These are phyloP conservation scores for Ceratonia siliqua DNA, from an alignment of 306 rosid species.

Conservation along the genomic window DNA sequence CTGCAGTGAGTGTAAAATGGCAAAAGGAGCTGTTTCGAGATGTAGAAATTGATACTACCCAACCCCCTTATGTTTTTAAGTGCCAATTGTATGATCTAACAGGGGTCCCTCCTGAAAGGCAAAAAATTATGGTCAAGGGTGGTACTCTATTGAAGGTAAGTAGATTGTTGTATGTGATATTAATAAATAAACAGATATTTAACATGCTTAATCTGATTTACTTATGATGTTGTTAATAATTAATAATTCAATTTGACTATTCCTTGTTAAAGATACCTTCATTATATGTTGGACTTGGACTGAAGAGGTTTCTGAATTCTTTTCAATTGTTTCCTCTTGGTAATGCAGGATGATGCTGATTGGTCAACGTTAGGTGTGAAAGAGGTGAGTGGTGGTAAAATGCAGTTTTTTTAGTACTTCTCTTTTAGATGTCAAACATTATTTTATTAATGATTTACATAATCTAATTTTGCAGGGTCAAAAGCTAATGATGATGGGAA, in stretches of 20 bases:
- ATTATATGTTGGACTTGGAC: background rate
- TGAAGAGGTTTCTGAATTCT: conserved; percentile 2
- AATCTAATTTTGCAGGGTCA: conserved; percentile 72
- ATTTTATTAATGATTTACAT: conserved; percentile 4
- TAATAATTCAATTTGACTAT: background rate
- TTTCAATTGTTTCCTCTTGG: background rate
- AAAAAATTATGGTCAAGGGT: conserved; percentile 98
- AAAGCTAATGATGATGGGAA: conserved; percentile 99
- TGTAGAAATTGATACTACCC: conserved; percentile 87
- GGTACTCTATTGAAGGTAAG: conserved; percentile 90
- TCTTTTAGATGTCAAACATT: background rate
- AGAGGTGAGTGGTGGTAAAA: conserved; percentile 51
- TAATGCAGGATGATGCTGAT: conserved; percentile 89
- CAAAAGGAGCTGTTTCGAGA: conserved; percentile 77
- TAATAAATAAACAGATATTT: background rate
- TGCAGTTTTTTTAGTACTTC: conserved; percentile 1
- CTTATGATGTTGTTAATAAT: conserved; percentile 3
- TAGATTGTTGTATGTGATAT: conserved; percentile 18
- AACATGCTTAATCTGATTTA: conserved; percentile 8
- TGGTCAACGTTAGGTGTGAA: conserved; percentile 88
- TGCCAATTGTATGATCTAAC: conserved; percentile 93
- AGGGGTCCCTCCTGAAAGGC: conserved; percentile 96
- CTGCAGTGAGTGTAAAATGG: conserved; percentile 88
- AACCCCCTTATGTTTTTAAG: conserved; percentile 89
- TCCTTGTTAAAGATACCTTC: background rate